Percentiles rank a stretch among this genome's conserved stretches.
Conservation (phyloP, 805 yeast species). For the Priceomyces melissophilus region DNA sequence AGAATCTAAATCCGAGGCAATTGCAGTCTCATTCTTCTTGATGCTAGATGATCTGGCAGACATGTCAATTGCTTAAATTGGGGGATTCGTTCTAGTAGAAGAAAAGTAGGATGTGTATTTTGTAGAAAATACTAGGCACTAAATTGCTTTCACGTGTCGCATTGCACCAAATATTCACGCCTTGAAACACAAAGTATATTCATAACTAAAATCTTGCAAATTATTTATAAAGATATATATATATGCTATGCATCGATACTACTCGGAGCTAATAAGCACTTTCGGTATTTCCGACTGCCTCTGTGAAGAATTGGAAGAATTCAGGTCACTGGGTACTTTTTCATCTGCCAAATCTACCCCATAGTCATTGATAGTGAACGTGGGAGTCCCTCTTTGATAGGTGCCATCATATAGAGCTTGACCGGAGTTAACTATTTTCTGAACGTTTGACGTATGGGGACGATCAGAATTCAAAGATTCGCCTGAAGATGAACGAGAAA, state of each 20-base stretch:
- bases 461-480: slow-evolving; percentile 10
- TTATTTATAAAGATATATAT: background rate
- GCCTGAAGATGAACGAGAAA: slow-evolving; percentile 8
- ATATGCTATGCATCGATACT: slow-evolving; percentile 1
- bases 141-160: slow-evolving; percentile 3
- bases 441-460: slow-evolving; percentile 8
- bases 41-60: slow-evolving; percentile 14
- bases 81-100: too few species aligned
- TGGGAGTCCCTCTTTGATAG: background rate
- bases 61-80: slow-evolving; percentile 3
- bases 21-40: slow-evolving; percentile 31
- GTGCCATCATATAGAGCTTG: slow-evolving; percentile 2
- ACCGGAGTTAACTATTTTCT: slow-evolving; percentile 7
- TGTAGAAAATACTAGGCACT: background rate
- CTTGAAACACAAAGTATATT: background rate
- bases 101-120: too few species aligned
- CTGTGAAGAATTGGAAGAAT: background rate
- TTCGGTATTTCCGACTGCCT: slow-evolving; percentile 6
- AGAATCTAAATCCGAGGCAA: slow-evolving; percentile 35
- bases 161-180: background rate
- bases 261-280: slow-evolving; percentile 10
- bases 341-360: background rate
- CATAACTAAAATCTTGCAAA: background rate
- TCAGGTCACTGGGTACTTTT: too few species aligned
- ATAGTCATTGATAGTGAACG: slow-evolving; percentile 2